Conservation (phyloP, 371 early-diverging fungal genomes). For the Gilbertella persicaria region DNA sequence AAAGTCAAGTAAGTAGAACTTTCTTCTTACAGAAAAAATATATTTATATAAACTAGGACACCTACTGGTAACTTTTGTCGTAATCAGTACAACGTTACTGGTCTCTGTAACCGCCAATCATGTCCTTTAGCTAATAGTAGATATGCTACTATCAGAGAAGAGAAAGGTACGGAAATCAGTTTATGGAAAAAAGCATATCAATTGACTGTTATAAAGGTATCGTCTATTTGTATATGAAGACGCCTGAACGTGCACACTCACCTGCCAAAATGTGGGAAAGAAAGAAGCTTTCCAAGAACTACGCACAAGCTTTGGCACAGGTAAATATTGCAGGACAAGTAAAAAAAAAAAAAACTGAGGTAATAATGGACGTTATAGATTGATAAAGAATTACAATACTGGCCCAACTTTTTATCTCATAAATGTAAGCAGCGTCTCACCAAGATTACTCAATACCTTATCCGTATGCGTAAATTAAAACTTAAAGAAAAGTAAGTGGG, state of each 20-base stretch:
- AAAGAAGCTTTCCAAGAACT: conserved; percentile 91
- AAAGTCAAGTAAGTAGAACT: conserved; percentile 81
- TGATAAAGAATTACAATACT: conserved; percentile 91
- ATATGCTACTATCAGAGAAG: conserved; percentile 98
- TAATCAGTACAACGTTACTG: conserved; percentile 98
- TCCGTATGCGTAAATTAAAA: conserved; percentile 91
- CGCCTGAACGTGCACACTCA: conserved; percentile 96
- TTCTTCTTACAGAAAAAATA: neutral
- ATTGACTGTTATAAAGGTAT: conserved; percentile 41
- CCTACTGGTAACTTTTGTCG: conserved; percentile 91
- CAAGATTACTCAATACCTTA: conserved; percentile 96
- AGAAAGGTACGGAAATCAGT: conserved; percentile 62
- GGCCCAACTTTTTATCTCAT: conserved; percentile 92
- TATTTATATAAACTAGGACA: conserved; percentile 54
- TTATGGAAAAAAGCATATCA: neutral
- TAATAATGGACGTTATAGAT: conserved; percentile 74
- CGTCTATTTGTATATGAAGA: conserved; percentile 94
- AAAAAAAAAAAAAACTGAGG: neutral
- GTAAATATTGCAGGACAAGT: conserved; percentile 28
- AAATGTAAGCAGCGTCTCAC: conserved; percentile 99
- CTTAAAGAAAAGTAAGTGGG: conserved; percentile 73
- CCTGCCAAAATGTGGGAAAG: conserved; percentile 97
- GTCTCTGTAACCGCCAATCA: conserved; percentile 94
- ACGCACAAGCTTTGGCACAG: conserved; percentile 88
- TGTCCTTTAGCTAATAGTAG: conserved; percentile 99